A percentile compares a stretch with the other conserved stretches of the same genome.
These are phyloP conservation scores for Pseudonectria buxi DNA, from an alignment of 2,329 filamentous ascomycete genomes.

Conservation along the genomic window DNA sequence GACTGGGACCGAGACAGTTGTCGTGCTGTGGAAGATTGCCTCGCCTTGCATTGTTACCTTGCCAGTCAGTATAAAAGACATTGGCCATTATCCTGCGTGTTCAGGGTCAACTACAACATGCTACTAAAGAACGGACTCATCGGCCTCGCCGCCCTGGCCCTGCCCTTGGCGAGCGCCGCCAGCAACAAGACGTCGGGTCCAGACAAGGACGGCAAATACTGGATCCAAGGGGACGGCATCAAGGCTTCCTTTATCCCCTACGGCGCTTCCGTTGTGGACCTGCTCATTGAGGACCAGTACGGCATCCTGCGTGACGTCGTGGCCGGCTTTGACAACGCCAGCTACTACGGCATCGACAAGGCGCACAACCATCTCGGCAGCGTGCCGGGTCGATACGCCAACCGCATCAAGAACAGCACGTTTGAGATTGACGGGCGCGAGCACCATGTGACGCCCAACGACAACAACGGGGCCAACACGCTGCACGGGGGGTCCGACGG, in stretches of 20 bases:
- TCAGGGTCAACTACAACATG: too few species aligned
- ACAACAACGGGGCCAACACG: constrained; percentile 56
- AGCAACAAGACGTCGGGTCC: constrained; percentile 26
- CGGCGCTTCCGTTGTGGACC: constrained; percentile 65
- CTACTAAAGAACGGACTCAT: constrained; percentile 1
- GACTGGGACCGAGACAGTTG: too few species aligned
- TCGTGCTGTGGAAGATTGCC: too few species aligned
- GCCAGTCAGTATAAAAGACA: too few species aligned
- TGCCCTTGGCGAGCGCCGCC: constrained; percentile 11
- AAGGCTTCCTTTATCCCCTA: constrained; percentile 66
- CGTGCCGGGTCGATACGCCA: constrained; percentile 71
- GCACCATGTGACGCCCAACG: constrained; percentile 57
- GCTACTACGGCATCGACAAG: constrained; percentile 57
- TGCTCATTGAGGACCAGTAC: constrained; percentile 63
- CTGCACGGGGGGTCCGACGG: constrained; percentile 64
- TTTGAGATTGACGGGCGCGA: constrained; percentile 59
- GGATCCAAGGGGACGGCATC: constrained; percentile 60
- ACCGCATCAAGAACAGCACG: constrained; percentile 71
- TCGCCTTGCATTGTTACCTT: too few species aligned
- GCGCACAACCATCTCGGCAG: constrained; percentile 66
- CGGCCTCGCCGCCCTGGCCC: constrained; percentile 8
- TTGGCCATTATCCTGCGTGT: too few species aligned
- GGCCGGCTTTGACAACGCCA: constrained; percentile 69
- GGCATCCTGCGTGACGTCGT: constrained; percentile 65
- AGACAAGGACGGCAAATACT: constrained; percentile 62